Evolutionary conservation across 805 yeast genomes (phyloP).

Genomic region (Ogataea allantospora): DNA sequence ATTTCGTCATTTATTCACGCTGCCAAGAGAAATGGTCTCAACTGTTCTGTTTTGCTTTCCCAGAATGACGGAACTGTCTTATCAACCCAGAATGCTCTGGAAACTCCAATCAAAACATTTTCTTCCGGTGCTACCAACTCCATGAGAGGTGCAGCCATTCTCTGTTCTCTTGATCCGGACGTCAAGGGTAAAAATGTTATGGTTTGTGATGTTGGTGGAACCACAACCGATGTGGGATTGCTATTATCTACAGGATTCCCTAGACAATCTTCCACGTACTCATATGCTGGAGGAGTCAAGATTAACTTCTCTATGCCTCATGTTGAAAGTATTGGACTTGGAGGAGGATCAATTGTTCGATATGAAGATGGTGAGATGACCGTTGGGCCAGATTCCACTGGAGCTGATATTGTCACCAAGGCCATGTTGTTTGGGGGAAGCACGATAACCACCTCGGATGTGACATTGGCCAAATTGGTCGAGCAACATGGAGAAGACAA

Average conservation of each 20-base stretch:
- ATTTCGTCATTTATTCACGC: slow-evolving; percentile 6
- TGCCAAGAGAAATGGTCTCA: slow-evolving; percentile 4
- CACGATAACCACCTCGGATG: slow-evolving; percentile 8
- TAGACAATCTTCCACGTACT: slow-evolving; percentile 10
- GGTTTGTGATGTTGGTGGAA: slow-evolving; percentile 11
- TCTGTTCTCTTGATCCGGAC: slow-evolving; percentile 8
- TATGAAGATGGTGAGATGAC: slow-evolving; percentile 3
- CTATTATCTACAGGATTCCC: slow-evolving; percentile 7
- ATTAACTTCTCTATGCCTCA: slow-evolving; percentile 11
- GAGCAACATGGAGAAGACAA: slow-evolving; percentile 22
- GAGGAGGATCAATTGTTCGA: slow-evolving; percentile 9
- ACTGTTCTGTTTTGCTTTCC: slow-evolving; percentile 6
- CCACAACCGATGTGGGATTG: slow-evolving; percentile 10
- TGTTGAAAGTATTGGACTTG: slow-evolving; percentile 8
- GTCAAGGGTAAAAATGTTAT: slow-evolving; percentile 5
- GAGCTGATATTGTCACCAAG: slow-evolving; percentile 7
- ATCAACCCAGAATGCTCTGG: slow-evolving; percentile 7
- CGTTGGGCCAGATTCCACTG: slow-evolving; percentile 8
- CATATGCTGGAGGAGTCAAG: slow-evolving; percentile 9
- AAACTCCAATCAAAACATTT: slow-evolving; percentile 7
- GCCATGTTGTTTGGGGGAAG: slow-evolving; percentile 8
- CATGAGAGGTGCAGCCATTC: slow-evolving; percentile 10
- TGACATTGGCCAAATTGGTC: slow-evolving; percentile 4
- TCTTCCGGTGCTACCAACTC: slow-evolving; percentile 12
- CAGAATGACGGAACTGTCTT: slow-evolving; percentile 10